A percentile compares a stretch with the other conserved stretches of the same genome.
Conservation (phyloP, 176 grass and related monocot species). For the Musa schizocarpa region DNA sequence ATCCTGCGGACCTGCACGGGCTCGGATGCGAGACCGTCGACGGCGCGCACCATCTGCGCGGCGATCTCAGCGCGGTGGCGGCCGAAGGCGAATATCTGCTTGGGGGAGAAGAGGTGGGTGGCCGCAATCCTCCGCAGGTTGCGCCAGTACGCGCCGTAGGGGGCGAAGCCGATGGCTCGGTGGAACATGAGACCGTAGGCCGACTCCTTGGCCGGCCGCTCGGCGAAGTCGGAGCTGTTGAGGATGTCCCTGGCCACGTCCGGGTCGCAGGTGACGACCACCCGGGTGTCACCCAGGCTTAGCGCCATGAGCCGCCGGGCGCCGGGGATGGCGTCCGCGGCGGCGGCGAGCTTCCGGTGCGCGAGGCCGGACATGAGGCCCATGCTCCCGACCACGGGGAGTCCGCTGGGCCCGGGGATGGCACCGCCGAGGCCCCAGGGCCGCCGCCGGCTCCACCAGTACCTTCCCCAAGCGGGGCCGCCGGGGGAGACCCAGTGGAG, state of each 20-base stretch:
- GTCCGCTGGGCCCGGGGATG: constrained; percentile 45
- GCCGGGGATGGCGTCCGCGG: not conserved
- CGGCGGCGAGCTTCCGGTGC: constrained; percentile 55
- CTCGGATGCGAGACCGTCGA: not conserved
- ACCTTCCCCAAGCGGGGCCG: constrained; percentile 66
- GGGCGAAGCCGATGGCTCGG: constrained; percentile 96
- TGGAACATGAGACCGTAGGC: constrained; percentile 79
- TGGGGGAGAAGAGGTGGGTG: constrained; percentile 75
- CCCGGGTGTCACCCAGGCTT: constrained; percentile 55
- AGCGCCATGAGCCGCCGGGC: constrained; percentile 59
- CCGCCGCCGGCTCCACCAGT: constrained; percentile 26
- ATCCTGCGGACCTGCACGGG: constrained; percentile 36
- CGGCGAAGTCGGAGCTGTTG: constrained; percentile 42
- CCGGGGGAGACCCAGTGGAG: constrained; percentile 68
- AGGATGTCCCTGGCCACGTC: constrained; percentile 72
- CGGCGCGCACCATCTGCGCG: constrained; percentile 34
- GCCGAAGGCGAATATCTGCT: constrained; percentile 51
- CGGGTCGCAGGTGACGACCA: constrained; percentile 55
- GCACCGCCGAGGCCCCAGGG: not conserved
- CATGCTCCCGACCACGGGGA: constrained; percentile 80
- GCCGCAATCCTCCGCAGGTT: constrained; percentile 59
- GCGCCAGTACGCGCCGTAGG: constrained; percentile 65
- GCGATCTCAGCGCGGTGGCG: constrained; percentile 46
- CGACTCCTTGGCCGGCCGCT: constrained; percentile 77
- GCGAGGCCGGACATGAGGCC: constrained; percentile 75